Evolutionary conservation across 768 basidiomycete genomes (phyloP).

Genomic region (Kwoniella bestiolae): DNA sequence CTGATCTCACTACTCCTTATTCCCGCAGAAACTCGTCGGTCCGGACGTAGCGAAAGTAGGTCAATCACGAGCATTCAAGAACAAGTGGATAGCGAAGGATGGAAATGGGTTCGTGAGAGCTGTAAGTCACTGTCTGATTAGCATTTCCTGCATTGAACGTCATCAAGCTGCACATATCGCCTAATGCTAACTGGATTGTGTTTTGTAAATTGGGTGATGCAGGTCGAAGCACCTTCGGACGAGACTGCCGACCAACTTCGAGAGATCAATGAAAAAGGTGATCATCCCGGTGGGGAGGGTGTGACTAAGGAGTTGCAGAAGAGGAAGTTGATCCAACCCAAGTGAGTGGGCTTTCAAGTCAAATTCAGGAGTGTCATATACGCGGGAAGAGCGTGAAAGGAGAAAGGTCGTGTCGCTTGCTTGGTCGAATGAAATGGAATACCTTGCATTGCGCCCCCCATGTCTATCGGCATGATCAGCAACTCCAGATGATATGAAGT

Average conservation of each 20-base stretch:
- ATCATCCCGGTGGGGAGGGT: conserved; percentile 76
- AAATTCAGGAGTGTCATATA: neutral
- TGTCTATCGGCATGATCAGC: too few relatives aligned
- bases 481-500: too few relatives aligned
- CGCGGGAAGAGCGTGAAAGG: neutral
- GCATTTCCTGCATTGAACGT: neutral
- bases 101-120: conserved; percentile 80
- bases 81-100: conserved; percentile 93
- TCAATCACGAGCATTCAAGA: conserved; percentile 94
- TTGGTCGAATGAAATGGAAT: too few relatives aligned
- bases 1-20: too few relatives aligned
- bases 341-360: conserved; percentile 61
- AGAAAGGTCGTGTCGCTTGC: too few relatives aligned
- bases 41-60: conserved; percentile 90
- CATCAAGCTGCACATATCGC: too few relatives aligned
- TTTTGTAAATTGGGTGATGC: neutral
- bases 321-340: conserved; percentile 83
- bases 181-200: too few relatives aligned
- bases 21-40: conserved; percentile 68
- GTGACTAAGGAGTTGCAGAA: conserved; percentile 81
- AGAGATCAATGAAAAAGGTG: conserved; percentile 74
- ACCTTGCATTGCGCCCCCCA: too few relatives aligned
- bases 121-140: conserved; percentile 61
- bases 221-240: conserved; percentile 74
- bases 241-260: conserved; percentile 73